A percentile compares a stretch with the other conserved stretches of the same genome.
Conservation (phyloP, 331 rosid genomes). For the Saraca asoca region DNA sequence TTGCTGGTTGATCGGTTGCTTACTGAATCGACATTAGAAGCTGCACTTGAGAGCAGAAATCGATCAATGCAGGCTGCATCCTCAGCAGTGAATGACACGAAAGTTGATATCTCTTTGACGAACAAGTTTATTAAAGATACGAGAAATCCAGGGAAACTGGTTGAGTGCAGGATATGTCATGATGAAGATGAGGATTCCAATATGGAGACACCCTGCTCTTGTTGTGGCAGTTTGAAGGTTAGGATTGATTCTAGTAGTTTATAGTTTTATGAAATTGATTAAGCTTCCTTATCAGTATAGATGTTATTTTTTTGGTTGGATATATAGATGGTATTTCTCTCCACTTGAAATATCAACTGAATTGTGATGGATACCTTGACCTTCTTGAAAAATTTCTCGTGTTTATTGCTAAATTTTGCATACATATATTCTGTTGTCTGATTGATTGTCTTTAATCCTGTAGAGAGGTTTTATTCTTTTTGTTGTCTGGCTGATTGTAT, state of each 20-base stretch:
- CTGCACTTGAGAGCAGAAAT: conserved; percentile 79
- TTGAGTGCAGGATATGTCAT: conserved; percentile 91
- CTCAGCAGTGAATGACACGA: conserved; percentile 42
- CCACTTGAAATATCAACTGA: neutral
- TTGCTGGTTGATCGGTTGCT: conserved; percentile 87
- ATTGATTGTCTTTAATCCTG: conserved; percentile 1
- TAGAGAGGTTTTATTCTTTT: neutral
- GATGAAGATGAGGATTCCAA: conserved; percentile 88
- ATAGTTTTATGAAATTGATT: conserved; percentile 23
- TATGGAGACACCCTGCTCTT: conserved; percentile 95
- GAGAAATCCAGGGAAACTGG: conserved; percentile 51
- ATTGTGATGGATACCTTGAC: conserved; percentile 10
- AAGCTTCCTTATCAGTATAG: neutral
- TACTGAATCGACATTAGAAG: conserved; percentile 90
- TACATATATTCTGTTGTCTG: neutral
- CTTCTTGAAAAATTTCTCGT: neutral
- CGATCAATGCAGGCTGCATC: conserved; percentile 61
- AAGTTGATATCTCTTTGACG: conserved; percentile 41
- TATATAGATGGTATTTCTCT: too few relatives aligned
- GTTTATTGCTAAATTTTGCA: conserved; percentile 7
- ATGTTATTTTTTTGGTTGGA: neutral
- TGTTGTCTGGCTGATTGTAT: neutral
- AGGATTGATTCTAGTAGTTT: conserved; percentile 15
- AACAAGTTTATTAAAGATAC: conserved; percentile 43
- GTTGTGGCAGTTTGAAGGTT: conserved; percentile 97